Base-by-base conservation (phyloP, 805 yeast genomes). In the Metschnikowia dekortorum region DNA sequence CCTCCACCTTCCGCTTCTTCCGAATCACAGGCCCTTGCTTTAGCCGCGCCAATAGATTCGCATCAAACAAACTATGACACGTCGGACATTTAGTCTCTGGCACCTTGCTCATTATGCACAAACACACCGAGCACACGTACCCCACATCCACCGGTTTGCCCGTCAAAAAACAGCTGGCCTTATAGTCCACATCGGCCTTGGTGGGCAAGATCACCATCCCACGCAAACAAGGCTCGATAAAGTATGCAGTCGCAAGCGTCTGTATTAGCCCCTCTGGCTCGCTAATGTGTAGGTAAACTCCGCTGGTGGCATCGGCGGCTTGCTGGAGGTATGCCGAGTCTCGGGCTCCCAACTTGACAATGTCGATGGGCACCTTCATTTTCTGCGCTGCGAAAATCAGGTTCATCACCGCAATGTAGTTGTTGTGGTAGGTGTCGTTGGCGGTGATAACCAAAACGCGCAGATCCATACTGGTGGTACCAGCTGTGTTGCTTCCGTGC, bases 341-440 rank as follows among this genome's bases (percentile, higher is more conserved):
- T 30, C 54, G 53, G 8, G 61, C 57, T 0, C 85, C 85, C 30
- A 94, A 71, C 61, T 91, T 90, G 53, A 96, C 92, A 10, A 91
- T 91, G 66, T 94, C 98, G 22, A 94, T 83, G 2, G 97, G 87
- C 14, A 91, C 81, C 59, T 83, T 85, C 86, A 87, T 80, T 66
- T 91, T 92, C 58, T 94, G 97, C 0, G 98, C 96, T 0, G 97
- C 92, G 69, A 94, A 94, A 31, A 94, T 92, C 52, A 94, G 79
- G 67, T 94, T 94, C 98, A 94, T 94, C 40, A 89, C 84, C 4
- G 97, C 87, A 40, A 92, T 88, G 65, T 94, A 95, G 51, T 88
- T 89, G 5, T 89, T 82, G 38, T 61, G 61, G 49, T 82, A 83
- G 59, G 89, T 90, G 54, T 83, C 89, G 55, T 85, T 82, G 28